Conservation (phyloP, 345 rosid genomes). For the Gossypium longicalyx region DNA sequence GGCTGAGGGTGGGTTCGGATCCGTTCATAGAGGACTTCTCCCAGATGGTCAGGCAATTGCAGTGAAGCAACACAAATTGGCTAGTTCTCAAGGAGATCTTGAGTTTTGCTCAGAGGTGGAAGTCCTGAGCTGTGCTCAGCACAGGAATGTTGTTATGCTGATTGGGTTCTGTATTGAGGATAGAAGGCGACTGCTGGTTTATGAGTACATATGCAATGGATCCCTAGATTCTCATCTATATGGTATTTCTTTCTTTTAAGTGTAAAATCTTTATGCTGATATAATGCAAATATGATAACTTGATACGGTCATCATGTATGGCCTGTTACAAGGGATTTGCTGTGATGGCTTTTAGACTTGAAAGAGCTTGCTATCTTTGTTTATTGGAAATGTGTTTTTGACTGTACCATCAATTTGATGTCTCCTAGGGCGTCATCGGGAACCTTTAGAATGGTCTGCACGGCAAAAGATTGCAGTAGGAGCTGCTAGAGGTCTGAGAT, state of each 20-base stretch:
- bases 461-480: constrained; percentile 96
- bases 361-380: background rate
- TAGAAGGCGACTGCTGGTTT: constrained; percentile 85
- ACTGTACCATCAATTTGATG: constrained; percentile 10
- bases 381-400: background rate
- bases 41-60: constrained; percentile 99
- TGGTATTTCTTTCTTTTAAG: constrained; percentile 40
- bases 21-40: constrained; percentile 92
- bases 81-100: constrained; percentile 97
- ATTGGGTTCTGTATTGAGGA: constrained; percentile 97
- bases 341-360: background rate
- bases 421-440: constrained; percentile 58
- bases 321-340: background rate
- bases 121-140: constrained; percentile 99
- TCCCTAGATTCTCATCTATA: constrained; percentile 92
- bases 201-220: constrained; percentile 97
- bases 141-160: constrained; percentile 93
- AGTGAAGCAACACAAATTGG: constrained; percentile 95
- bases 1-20: constrained; percentile 99
- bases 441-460: constrained; percentile 81
- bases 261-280: background rate
- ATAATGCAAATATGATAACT: background rate
- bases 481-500: constrained; percentile 96
- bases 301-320: background rate
- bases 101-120: constrained; percentile 99